Evolutionary conservation across 2,329 filamentous ascomycete genomes (phyloP), one percentile per base, ranked within the genome.

Genomic region (Xenoacremonium recifei): DNA sequence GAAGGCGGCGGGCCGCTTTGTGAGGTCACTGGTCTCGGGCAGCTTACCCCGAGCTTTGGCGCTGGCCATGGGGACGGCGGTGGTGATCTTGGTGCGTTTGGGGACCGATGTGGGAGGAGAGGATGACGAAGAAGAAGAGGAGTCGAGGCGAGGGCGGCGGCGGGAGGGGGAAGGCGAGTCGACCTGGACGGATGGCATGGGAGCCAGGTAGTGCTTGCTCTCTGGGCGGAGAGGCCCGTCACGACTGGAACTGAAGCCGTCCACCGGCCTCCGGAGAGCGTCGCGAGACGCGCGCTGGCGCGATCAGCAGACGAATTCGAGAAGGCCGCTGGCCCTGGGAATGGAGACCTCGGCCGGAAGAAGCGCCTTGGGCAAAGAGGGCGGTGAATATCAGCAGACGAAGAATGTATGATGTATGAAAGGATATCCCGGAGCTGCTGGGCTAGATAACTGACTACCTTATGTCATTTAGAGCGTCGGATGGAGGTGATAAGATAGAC

Each of bases 1-100:
- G 60, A 91, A 88, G 37, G 69, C 66, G 23, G 66, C 62, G 16
- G 64, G 59, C 18, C 47, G 51, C 44, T 57, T 54, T 32, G 63
- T 62, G 18, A 66, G 54, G 45, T 69, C 65, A 43, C 65, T 49
- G 17, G 57, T 58, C 41, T 69, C 65, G 49, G 64, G 66, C 37
- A 66, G 55, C 55, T 69, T 70, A 51, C 66, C 67, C 55, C 61
- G 61, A 51, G 63, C 63, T 58, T 60, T 65, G 52, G 60, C 61
- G 41, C 55, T 65, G 37, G 60, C 53, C 64, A 68, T 66, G 41
- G 44, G 40, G 48, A 50, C 40, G 35, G 44, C 41, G 30, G 60
- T 55, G 43, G 50, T 44, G 40, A 63, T 51, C 47, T 55, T 60
- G 46, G 58, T 55, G 34, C 66, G 61, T 55, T 69, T 69, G 15